Base-by-base conservation (phyloP, 2,329 filamentous ascomycete species). In the Mariannaea sp. region DNA sequence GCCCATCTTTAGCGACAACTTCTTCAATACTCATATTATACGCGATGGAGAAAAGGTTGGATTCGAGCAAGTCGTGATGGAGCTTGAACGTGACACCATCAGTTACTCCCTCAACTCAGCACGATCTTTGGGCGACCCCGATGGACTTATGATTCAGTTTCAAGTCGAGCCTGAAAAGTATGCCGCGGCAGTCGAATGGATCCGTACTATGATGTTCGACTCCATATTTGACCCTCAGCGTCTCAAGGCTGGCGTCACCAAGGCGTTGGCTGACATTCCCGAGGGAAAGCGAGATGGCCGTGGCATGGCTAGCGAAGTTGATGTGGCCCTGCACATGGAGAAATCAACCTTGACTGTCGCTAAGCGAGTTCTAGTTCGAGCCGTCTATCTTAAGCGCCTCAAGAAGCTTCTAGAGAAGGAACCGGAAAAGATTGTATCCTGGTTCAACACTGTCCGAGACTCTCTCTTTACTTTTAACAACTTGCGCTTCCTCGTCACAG, bases 161-260 rank as follows among this genome's bases (percentile, higher is more conserved):
- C 87, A 94, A 64, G 85, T 94, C 6, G 94, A 99, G 71, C 84
- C 87, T 0, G 86, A 93, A 46, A 96, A 96, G 72, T 97, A 97
- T 70, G 79, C 83, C 36, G 86, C 85, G 0, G 86, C 90, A 2
- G 88, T 97, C 52, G 80, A 86, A 55, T 97, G 92, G 91, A 80
- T 97, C 10, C 86, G 86, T 16, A 89, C 89, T 10, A 82, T 97
- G 72, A 87, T 96, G 71, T 96, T 93, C 69, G 87, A 95, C 69
- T 89, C 90, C 32, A 80, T 97, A 45, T 96, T 97, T 66, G 93
- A 97, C 65, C 80, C 87, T 3, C 75, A 77, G 42, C 78, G 85
- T 19, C 75, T 88, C 44, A 81, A 80, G 61, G 83, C 89, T 58
- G 77, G 80, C 17, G 75, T 95, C 13, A 86, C 86, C 53, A 95